These are phyloP conservation scores for Rhodotorula babjevae DNA, from an alignment of 768 basidiomycete species.

Conservation along the genomic window DNA sequence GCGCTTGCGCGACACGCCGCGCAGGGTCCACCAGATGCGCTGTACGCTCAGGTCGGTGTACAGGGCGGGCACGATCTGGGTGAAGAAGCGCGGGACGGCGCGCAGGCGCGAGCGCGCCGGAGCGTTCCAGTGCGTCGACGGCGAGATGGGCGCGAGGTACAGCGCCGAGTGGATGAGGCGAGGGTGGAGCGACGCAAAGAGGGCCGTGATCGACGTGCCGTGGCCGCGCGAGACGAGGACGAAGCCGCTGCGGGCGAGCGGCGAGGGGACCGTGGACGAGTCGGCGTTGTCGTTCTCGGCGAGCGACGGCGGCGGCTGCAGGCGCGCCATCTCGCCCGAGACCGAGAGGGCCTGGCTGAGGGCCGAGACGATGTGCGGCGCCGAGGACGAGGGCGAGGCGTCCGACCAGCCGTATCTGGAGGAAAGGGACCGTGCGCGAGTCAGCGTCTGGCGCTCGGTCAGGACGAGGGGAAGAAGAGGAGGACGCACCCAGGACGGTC, in stretches of 20 bases:
- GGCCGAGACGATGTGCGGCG: slow-evolving; percentile 25
- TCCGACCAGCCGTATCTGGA: slow-evolving; percentile 37
- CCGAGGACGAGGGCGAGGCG: slow-evolving; percentile 13
- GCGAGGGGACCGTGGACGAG: slow-evolving; percentile 17
- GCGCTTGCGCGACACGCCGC: slow-evolving; percentile 9
- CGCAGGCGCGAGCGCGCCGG: not conserved
- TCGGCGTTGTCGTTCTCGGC: not conserved
- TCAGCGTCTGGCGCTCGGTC: not conserved
- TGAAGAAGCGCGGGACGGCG: slow-evolving; percentile 21
- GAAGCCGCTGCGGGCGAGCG: slow-evolving; percentile 35
- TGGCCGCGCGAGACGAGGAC: slow-evolving; percentile 28
- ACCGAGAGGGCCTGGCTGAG: slow-evolving; percentile 32
- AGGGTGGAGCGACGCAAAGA: slow-evolving; percentile 33
- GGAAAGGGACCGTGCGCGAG: not conserved
- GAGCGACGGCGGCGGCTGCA: slow-evolving; percentile 30
- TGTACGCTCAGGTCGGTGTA: slow-evolving; percentile 16
- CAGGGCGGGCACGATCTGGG: slow-evolving; percentile 10
- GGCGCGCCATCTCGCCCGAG: slow-evolving; percentile 35
- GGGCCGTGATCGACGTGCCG: slow-evolving; percentile 18
- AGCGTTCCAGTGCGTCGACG: not conserved
- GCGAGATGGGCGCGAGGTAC: slow-evolving; percentile 32
- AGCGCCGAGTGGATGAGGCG: slow-evolving; percentile 32
- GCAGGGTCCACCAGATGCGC: slow-evolving; percentile 12
- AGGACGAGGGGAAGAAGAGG: not conserved
- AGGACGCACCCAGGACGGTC: slow-evolving; percentile 32